These are phyloP conservation scores for Vanilla planifolia DNA, from an alignment of 106 monocot genomes.

Conservation along the genomic window DNA sequence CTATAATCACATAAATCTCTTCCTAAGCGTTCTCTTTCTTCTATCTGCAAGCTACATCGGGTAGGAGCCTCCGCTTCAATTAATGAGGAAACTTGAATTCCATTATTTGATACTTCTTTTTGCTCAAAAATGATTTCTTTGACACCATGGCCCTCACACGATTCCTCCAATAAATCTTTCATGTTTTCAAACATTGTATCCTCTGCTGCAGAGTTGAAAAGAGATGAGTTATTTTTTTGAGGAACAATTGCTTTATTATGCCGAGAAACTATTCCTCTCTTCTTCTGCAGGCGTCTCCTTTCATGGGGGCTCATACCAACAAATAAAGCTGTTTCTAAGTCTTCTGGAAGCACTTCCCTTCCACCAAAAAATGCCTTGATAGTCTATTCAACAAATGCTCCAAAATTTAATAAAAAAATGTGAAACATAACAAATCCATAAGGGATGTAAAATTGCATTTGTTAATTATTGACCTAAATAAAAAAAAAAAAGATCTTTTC, in stretches of 20 bases:
- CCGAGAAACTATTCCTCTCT: slow-evolving; percentile 50
- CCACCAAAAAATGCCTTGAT: slow-evolving; percentile 84
- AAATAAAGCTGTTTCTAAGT: slow-evolving; percentile 77
- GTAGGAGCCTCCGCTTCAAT: slow-evolving; percentile 10
- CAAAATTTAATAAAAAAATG: no score
- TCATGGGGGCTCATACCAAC: slow-evolving; percentile 93
- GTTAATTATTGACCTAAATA: no score
- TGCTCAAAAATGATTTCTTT: slow-evolving; percentile 1
- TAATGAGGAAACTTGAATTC: neutral
- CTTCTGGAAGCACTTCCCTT: slow-evolving; percentile 58
- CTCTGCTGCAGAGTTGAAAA: slow-evolving; percentile 10
- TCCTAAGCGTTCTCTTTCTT: slow-evolving; percentile 5
- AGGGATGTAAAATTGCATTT: no score
- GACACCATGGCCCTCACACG: slow-evolving; percentile 10
- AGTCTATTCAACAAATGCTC: slow-evolving; percentile 28
- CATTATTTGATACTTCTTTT: slow-evolving; percentile 7
- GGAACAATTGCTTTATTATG: slow-evolving; percentile 6
- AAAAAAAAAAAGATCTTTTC: no score
- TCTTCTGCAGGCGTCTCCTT: slow-evolving; percentile 69
- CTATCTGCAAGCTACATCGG: slow-evolving; percentile 4
- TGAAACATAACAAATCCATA: no score
- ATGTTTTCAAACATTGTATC: slow-evolving; percentile 8
- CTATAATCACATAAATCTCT: slow-evolving; percentile 6
- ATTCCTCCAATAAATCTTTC: neutral
- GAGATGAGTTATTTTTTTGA: slow-evolving; percentile 8